Conservation (phyloP, 75 land plant species). For the Sequoiadendron giganteum region DNA sequence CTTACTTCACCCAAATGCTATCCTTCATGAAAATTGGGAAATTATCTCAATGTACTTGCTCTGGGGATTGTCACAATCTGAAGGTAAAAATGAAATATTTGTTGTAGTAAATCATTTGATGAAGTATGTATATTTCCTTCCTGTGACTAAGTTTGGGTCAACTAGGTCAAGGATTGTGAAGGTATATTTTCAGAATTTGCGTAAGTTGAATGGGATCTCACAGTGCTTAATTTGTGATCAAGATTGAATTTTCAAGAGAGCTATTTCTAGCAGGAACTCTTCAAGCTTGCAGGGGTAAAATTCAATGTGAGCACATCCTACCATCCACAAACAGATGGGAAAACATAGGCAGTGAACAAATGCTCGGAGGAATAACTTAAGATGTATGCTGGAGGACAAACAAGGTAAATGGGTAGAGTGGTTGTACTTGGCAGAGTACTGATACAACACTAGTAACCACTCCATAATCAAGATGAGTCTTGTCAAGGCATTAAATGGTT, state of each 20-base stretch:
- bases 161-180: not conserved
- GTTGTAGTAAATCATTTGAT: slow-evolving; percentile 9
- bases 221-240: slow-evolving; percentile 8
- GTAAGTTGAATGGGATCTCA: not conserved
- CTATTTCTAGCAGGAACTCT: slow-evolving; percentile 4
- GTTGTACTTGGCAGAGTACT: not conserved
- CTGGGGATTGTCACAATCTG: not conserved
- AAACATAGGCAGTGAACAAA: slow-evolving; percentile 7
- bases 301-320: not conserved
- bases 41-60: slow-evolving; percentile 19
- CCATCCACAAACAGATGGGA: slow-evolving; percentile 17
- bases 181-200: slow-evolving; percentile 4
- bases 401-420: not conserved
- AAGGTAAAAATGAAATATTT: slow-evolving; percentile 16
- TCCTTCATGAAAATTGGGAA: slow-evolving; percentile 9
- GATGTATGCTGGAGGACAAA: not conserved
- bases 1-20: slow-evolving; percentile 15
- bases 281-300: not conserved
- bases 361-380: slow-evolving; percentile 7
- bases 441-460: not conserved
- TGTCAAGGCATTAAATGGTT: not conserved
- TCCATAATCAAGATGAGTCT: not conserved
- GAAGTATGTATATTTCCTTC: slow-evolving; percentile 11
- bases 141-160: not conserved
- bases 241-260: not conserved